Conservation (phyloP, 139 green algal species). For the Closterium sp. region DNA sequence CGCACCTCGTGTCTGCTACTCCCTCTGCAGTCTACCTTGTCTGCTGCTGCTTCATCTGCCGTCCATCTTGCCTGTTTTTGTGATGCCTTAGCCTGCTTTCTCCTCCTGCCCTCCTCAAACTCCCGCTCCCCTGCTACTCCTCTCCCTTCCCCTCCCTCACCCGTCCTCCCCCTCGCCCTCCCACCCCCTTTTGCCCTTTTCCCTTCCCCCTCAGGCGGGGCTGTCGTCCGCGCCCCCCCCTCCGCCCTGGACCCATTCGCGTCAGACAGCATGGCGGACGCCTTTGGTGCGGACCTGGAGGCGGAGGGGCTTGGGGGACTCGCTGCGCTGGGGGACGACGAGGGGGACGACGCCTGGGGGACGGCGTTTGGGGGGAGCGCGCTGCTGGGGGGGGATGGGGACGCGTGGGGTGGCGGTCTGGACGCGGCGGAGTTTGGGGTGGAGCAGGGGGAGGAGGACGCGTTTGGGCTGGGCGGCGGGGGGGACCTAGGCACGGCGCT, state of each 20-base stretch:
- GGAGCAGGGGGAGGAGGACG: constrained; percentile 16
- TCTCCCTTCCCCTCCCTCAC: background rate
- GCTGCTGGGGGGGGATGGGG: constrained; percentile 14
- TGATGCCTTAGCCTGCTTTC: background rate
- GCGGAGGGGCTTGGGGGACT: background rate
- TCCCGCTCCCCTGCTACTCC: background rate
- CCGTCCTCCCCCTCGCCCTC: background rate
- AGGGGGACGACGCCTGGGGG: constrained; percentile 28
- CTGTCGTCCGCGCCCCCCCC: background rate
- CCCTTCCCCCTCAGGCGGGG: background rate
- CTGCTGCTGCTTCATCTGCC: background rate
- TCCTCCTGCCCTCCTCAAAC: too few relatives aligned
- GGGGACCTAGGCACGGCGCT: constrained; percentile 2
- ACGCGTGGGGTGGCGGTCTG: constrained; percentile 25
- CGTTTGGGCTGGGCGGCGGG: constrained; percentile 36
- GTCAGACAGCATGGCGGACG: background rate
- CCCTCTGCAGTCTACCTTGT: too few relatives aligned
- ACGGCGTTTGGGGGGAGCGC: constrained; percentile 4
- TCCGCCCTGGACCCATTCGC: background rate
- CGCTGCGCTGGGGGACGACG: background rate
- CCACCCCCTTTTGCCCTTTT: background rate
- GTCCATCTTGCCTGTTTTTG: background rate
- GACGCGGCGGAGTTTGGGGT: constrained; percentile 42
- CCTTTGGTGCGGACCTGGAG: background rate
- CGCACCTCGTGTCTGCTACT: too few relatives aligned